phyloP scores from a whole-genome alignment of 768 basidiomycete species.

The Gloeopeniophorella convolvens region DNA sequence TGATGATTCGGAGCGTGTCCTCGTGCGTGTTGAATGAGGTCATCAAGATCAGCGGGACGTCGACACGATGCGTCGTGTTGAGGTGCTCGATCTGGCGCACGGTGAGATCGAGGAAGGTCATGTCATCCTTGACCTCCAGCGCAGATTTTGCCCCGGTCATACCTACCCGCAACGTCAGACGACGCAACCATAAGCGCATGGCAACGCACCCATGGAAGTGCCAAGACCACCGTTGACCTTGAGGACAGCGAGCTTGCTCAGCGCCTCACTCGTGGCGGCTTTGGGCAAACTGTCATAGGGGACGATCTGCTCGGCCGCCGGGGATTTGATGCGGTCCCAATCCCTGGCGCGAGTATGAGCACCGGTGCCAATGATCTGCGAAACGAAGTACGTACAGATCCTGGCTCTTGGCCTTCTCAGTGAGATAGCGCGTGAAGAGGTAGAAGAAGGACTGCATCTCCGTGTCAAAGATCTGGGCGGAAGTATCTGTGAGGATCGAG shows the following conservation, averaged over 20 bases:
- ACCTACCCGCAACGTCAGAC: conserved; percentile 34
- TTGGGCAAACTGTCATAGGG: conserved; percentile 69
- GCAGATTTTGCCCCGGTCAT: conserved; percentile 88
- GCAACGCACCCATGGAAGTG: conserved; percentile 72
- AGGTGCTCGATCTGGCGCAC: conserved; percentile 96
- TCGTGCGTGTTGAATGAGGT: conserved; percentile 98
- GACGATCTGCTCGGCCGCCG: conserved; percentile 78
- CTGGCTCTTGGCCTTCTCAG: conserved; percentile 79
- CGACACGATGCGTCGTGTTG: conserved; percentile 75
- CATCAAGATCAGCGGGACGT: conserved; percentile 98
- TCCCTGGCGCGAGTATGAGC: conserved; percentile 19
- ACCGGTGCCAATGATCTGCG: not conserved
- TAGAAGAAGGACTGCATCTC: conserved; percentile 94
- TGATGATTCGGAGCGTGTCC: conserved; percentile 92
- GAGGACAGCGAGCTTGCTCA: conserved; percentile 92
- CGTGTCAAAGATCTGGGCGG: conserved; percentile 65
- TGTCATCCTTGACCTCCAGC: conserved; percentile 93
- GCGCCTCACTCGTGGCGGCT: conserved; percentile 50
- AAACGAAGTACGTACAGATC: conserved; percentile 60
- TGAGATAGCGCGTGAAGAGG: conserved; percentile 87
- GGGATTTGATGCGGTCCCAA: conserved; percentile 62
- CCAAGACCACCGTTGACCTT: conserved; percentile 94
- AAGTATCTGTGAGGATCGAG: conserved; percentile 13
- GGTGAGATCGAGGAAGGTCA: conserved; percentile 94
- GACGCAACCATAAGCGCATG: not conserved